Conservation (phyloP, 2,329 filamentous ascomycete genomes). For the Colletotrichum eremochloae region DNA sequence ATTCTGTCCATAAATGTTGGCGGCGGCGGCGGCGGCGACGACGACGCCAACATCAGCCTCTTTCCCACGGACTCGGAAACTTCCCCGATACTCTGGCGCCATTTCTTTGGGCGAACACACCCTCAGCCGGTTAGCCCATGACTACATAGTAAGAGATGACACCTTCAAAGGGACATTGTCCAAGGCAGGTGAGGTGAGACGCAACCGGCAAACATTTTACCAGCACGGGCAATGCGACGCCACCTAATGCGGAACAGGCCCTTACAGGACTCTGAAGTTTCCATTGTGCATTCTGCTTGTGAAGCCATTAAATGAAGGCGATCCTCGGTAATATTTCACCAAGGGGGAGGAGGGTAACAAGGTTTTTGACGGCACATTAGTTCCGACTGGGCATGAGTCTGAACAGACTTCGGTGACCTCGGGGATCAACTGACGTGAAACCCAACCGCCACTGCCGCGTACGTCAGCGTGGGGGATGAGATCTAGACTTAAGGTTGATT, state of each 20-base stretch:
- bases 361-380: constrained; percentile 8
- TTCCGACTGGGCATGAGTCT: constrained; percentile 15
- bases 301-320: background rate
- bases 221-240: constrained; percentile 6
- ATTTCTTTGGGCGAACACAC: background rate
- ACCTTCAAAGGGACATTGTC: background rate
- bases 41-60: background rate
- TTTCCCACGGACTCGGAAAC: background rate
- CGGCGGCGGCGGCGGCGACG: background rate
- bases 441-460: background rate
- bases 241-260: constrained; percentile 18
- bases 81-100: background rate
- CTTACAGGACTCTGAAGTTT: background rate
- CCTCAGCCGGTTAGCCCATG: background rate
- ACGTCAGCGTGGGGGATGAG: constrained; percentile 2
- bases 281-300: background rate
- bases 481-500: background rate
- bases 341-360: background rate
- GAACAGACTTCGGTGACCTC: background rate
- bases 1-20: too few species aligned
- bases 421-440: constrained; percentile 20
- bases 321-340: background rate
- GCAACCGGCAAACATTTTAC: constrained; percentile 3
- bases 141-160: background rate
- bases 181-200: constrained; percentile 5